These are phyloP conservation scores for Phyllosticta citriasiana DNA, from an alignment of 2,329 filamentous ascomycete species.

Conservation along the genomic window DNA sequence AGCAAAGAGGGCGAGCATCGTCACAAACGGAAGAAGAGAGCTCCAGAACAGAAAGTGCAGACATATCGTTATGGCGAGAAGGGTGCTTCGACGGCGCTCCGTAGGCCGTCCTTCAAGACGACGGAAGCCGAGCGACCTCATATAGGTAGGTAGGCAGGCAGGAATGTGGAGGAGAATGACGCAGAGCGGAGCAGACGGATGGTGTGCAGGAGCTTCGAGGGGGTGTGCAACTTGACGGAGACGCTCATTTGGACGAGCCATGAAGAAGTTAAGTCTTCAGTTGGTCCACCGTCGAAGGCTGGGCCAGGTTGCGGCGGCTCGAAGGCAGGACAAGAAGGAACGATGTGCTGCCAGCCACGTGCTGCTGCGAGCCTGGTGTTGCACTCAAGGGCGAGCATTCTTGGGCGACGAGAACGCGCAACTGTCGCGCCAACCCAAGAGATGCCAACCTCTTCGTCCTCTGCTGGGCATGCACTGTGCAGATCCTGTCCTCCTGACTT, in stretches of 20 bases:
- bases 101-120: neutral
- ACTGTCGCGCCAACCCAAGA: neutral
- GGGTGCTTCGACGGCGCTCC: slow-evolving; percentile 20
- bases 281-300: neutral
- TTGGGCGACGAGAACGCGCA: neutral
- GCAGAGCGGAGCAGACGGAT: neutral
- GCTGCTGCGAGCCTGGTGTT: neutral
- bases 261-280: neutral
- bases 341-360: neutral
- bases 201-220: neutral
- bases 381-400: neutral
- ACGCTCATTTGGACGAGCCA: neutral
- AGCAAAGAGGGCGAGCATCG: slow-evolving; percentile 21
- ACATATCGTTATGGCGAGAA: slow-evolving; percentile 24
- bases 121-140: neutral
- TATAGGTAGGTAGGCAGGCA: neutral
- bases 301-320: neutral
- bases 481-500: neutral
- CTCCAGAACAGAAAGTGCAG: slow-evolving; percentile 27
- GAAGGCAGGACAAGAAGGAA: neutral
- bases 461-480: neutral
- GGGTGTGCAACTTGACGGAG: neutral
- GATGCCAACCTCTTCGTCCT: neutral
- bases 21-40: slow-evolving; percentile 20
- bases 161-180: neutral